Evolutionary conservation across 371 early-diverging fungal genomes (phyloP).

Genomic region (Mucor racemosus): DNA sequence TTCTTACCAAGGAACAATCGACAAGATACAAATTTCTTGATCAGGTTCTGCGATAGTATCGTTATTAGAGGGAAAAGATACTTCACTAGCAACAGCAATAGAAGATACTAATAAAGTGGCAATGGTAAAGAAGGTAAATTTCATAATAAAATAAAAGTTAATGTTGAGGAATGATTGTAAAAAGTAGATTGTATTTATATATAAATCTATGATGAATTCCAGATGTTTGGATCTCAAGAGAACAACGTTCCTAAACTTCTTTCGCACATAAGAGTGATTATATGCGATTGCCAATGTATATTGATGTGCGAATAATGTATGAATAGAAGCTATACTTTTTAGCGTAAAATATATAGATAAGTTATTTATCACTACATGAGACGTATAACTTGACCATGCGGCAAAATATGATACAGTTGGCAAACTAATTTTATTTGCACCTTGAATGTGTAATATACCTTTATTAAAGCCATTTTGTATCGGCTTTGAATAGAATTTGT

Average conservation of each 20-base stretch:
- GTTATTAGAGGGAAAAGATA: background rate
- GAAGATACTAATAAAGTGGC: background rate
- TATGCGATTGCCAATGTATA: too few species aligned
- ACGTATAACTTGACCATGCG: too few species aligned
- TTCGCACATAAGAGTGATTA: too few species aligned
- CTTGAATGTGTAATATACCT: too few species aligned
- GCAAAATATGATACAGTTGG: too few species aligned
- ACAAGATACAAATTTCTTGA: constrained; percentile 10
- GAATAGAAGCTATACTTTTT: too few species aligned
- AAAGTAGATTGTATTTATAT: background rate
- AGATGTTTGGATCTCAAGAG: too few species aligned
- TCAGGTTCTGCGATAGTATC: background rate
- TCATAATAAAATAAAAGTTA: background rate
- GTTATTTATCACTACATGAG: too few species aligned
- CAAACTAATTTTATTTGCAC: too few species aligned
- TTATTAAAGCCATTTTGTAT: too few species aligned
- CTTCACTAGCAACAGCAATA: background rate
- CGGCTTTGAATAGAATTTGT: background rate
- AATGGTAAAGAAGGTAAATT: background rate
- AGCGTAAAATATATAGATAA: too few species aligned
- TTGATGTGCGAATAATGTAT: too few species aligned
- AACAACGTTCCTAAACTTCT: background rate
- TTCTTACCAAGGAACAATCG: constrained; percentile 22
- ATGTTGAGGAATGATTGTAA: background rate
- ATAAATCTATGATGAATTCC: background rate